phyloP scores from a whole-genome alignment of 495 filamentous ascomycete genomes.

The Xylona heveae region DNA sequence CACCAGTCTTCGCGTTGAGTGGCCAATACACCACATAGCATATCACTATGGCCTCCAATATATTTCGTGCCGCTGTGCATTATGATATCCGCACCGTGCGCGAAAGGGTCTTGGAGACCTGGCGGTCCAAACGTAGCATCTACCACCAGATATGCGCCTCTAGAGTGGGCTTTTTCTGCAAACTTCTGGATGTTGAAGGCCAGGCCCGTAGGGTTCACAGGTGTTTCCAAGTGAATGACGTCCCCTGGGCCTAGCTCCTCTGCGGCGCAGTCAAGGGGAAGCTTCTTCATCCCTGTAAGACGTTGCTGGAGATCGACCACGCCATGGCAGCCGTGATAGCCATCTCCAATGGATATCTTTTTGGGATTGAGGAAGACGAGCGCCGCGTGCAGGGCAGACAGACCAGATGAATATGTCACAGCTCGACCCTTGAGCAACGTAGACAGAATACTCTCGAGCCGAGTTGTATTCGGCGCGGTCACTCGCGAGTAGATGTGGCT shows the following conservation, averaged over 20 bases:
- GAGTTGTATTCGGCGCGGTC: conserved; percentile 49
- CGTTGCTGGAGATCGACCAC: conserved; percentile 48
- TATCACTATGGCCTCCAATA: conserved; percentile 79
- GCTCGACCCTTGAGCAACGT: conserved; percentile 44
- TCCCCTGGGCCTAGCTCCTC: conserved; percentile 46
- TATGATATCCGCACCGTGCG: conserved; percentile 56
- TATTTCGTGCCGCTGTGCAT: conserved; percentile 94
- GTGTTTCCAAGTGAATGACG: conserved; percentile 79
- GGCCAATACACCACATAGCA: conserved; percentile 69
- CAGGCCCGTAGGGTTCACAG: conserved; percentile 70
- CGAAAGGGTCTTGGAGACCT: conserved; percentile 67
- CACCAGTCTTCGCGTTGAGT: conserved; percentile 35
- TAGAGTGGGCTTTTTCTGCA: conserved; percentile 46
- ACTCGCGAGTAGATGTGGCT: conserved; percentile 64
- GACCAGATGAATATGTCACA: conserved; percentile 64
- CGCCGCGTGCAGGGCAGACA: conserved; percentile 70
- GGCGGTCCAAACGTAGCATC: conserved; percentile 92
- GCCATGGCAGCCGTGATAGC: conserved; percentile 88
- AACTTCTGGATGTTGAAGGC: conserved; percentile 48
- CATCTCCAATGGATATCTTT: conserved; percentile 53
- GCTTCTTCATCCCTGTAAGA: conserved; percentile 43
- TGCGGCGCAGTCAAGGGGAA: conserved; percentile 37
- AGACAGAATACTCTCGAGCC: conserved; percentile 66
- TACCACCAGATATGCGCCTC: conserved; percentile 58
- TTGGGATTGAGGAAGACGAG: conserved; percentile 54